These are phyloP conservation scores for Penicillium chermesinum DNA, from an alignment of 495 filamentous ascomycete genomes.

Conservation along the genomic window DNA sequence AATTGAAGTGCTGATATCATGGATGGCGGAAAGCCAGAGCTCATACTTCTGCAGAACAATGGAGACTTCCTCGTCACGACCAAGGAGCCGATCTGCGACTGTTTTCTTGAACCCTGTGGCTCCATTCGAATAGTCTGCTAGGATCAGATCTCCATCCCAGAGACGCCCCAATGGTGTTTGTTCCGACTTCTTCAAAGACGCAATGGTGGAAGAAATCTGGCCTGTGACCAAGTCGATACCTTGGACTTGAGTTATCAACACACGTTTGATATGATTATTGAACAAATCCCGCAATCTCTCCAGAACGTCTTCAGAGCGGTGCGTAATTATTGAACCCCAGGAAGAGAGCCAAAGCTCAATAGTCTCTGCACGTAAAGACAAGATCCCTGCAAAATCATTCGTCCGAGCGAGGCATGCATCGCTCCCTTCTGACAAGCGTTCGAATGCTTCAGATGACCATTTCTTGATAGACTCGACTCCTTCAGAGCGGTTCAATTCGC, in stretches of 20 bases:
- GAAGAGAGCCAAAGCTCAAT: conserved; percentile 68
- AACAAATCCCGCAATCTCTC: conserved; percentile 63
- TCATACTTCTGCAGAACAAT: conserved; percentile 55
- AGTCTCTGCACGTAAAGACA: conserved; percentile 63
- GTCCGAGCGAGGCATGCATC: conserved; percentile 49
- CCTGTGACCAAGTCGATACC: conserved; percentile 54
- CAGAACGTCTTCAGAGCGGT: conserved; percentile 54
- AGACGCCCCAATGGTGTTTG: conserved; percentile 46
- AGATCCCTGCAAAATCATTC: conserved; percentile 58
- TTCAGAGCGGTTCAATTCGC: conserved; percentile 63
- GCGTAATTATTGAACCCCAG: conserved; percentile 35
- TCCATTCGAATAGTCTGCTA: conserved; percentile 50
- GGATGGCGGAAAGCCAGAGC: conserved; percentile 61
- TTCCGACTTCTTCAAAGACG: conserved; percentile 48
- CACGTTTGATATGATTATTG: conserved; percentile 54
- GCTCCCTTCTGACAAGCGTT: conserved; percentile 56
- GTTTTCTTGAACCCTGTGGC: conserved; percentile 49
- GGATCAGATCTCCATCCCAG: conserved; percentile 55
- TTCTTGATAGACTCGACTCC: conserved; percentile 58
- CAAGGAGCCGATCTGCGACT: conserved; percentile 52
- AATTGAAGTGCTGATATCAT: conserved; percentile 55
- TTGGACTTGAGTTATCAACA: conserved; percentile 55
- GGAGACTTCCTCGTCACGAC: conserved; percentile 62
- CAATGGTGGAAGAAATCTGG: conserved; percentile 41
- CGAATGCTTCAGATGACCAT: conserved; percentile 72